These are phyloP conservation scores for Kickxella alabastrina DNA, from an alignment of 192 early-diverging fungal species.

Conservation along the genomic window DNA sequence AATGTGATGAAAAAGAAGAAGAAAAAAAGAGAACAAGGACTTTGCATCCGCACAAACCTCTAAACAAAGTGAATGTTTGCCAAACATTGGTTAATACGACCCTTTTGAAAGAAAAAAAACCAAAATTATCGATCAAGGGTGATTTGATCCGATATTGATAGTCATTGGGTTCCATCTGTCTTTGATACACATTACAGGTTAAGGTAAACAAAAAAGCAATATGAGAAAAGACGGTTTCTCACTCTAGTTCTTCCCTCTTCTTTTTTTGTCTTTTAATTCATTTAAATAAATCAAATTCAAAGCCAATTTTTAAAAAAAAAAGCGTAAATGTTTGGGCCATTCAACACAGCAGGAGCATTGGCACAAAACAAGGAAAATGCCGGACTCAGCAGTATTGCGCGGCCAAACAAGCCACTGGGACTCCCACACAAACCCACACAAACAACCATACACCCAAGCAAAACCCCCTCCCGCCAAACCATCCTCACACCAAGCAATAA, in stretches of 20 bases:
- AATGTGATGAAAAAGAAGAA: neutral
- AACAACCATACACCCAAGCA: conserved; percentile 2
- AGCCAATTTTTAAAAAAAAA: neutral
- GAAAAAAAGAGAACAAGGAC: neutral
- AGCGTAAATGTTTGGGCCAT: conserved; percentile 26
- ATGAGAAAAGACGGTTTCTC: neutral
- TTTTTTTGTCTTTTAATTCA: too few relatives aligned
- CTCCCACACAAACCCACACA: conserved; percentile 9
- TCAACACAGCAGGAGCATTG: conserved; percentile 9
- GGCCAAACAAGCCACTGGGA: conserved; percentile 20
- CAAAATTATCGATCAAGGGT: too few relatives aligned
- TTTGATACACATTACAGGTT: too few relatives aligned
- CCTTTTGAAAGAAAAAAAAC: too few relatives aligned
- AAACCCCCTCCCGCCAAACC: conserved; percentile 1
- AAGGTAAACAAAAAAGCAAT: neutral
- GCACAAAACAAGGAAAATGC: conserved; percentile 44
- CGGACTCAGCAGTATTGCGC: conserved; percentile 13
- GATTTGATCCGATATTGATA: too few relatives aligned
- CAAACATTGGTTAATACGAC: too few relatives aligned
- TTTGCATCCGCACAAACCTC: too few relatives aligned
- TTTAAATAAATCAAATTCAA: too few relatives aligned
- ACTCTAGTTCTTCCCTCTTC: neutral
- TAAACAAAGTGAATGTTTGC: too few relatives aligned
- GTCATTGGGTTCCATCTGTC: too few relatives aligned
- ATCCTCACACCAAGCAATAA: conserved; percentile 26